Evolutionary conservation across 176 grass and related monocot genomes (phyloP).

Genomic region (Thalia dealbata): DNA sequence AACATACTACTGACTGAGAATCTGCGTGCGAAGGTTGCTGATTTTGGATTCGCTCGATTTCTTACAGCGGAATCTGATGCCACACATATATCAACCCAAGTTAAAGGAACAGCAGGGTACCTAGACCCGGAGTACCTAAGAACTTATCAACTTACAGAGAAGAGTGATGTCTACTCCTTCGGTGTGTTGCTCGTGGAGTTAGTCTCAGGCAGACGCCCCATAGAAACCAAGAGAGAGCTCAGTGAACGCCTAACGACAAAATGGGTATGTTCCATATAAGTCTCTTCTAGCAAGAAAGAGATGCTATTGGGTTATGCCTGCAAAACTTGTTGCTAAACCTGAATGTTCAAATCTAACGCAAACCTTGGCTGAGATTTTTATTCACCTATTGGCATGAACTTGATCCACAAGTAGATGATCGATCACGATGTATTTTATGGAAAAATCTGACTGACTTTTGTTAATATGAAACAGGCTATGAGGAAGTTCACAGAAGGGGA

Average conservation of each 20-base stretch:
- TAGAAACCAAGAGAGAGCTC: background rate
- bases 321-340: background rate
- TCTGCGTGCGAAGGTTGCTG: slow-evolving; percentile 15
- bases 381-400: too few species aligned
- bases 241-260: background rate
- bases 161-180: slow-evolving; percentile 15
- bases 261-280: slow-evolving; percentile 5
- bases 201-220: background rate
- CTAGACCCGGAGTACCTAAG: slow-evolving; percentile 6
- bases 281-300: background rate
- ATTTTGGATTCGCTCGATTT: slow-evolving; percentile 10
- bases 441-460: background rate
- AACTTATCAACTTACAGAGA: slow-evolving; percentile 15
- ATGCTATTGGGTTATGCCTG: background rate
- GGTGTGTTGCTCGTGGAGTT: slow-evolving; percentile 15
- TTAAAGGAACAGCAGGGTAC: slow-evolving; percentile 15
- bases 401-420: too few species aligned
- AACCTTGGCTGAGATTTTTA: too few species aligned
- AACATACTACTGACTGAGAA: slow-evolving; percentile 13
- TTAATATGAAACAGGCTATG: slow-evolving; percentile 16
- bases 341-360: too few species aligned
- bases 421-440: too few species aligned
- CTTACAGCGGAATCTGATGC: background rate
- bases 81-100: slow-evolving; percentile 9
- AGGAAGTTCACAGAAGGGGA: slow-evolving; percentile 21